Evolutionary conservation across 805 yeast genomes (phyloP).

Genomic region (Ogataea polymorpha): DNA sequence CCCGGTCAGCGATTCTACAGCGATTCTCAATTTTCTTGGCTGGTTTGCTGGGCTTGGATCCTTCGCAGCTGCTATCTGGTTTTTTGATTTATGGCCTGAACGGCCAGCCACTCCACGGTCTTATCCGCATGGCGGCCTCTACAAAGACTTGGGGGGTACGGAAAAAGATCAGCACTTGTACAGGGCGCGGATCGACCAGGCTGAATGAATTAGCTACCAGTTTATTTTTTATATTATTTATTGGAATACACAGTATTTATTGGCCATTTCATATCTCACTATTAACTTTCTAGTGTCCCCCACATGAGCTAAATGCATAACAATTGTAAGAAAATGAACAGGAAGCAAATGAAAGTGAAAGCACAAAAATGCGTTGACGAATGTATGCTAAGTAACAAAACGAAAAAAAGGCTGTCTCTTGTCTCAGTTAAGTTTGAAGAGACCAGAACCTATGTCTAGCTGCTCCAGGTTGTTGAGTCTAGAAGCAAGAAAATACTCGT

Average conservation of each 20-base stretch:
- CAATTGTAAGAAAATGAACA: slow-evolving; percentile 7
- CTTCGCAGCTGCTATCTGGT: slow-evolving; percentile 43
- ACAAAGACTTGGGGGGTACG: slow-evolving; percentile 68
- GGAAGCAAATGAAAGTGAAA: slow-evolving; percentile 11
- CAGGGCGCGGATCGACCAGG: slow-evolving; percentile 42
- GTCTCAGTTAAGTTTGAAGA: slow-evolving; percentile 37
- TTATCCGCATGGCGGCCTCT: slow-evolving; percentile 73
- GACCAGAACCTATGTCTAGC: slow-evolving; percentile 42
- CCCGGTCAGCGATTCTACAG: slow-evolving; percentile 55
- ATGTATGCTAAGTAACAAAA: slow-evolving; percentile 9
- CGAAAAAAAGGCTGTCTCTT: neutral
- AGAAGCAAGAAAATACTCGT: slow-evolving; percentile 52
- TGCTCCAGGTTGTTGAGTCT: slow-evolving; percentile 54
- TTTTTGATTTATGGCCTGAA: slow-evolving; percentile 56
- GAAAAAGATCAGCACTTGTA: slow-evolving; percentile 42
- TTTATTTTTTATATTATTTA: slow-evolving; percentile 10
- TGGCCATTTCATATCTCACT: slow-evolving; percentile 5
- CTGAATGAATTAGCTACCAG: slow-evolving; percentile 11
- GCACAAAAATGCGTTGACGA: slow-evolving; percentile 10
- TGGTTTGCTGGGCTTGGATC: slow-evolving; percentile 51
- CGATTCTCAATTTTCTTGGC: slow-evolving; percentile 52
- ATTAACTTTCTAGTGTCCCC: slow-evolving; percentile 5
- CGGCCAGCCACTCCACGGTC: slow-evolving; percentile 74
- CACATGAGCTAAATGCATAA: slow-evolving; percentile 6
- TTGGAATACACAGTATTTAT: slow-evolving; percentile 11